phyloP scores from a whole-genome alignment of 2,329 filamentous ascomycete genomes.

The Rachicladosporium sp. region DNA sequence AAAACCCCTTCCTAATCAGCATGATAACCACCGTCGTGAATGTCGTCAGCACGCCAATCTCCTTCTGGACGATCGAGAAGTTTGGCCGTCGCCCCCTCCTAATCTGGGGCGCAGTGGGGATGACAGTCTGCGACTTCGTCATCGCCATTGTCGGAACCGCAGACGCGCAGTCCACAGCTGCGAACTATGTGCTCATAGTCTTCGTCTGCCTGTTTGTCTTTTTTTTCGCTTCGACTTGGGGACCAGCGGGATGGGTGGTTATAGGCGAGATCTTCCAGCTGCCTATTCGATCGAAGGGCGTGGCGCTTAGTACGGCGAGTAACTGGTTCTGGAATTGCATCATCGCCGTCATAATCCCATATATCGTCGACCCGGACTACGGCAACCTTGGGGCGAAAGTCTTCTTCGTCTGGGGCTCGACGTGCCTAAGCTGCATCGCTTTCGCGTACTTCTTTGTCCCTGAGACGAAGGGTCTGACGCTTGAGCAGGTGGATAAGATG shows the following conservation, averaged over 20 bases:
- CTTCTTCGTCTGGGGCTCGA: constrained; percentile 35
- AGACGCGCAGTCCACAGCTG: constrained; percentile 33
- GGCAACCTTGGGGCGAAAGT: constrained; percentile 40
- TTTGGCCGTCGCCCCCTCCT: constrained; percentile 72
- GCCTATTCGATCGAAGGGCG: constrained; percentile 40
- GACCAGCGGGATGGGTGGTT: constrained; percentile 49
- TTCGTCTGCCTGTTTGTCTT: constrained; percentile 90
- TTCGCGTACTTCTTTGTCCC: constrained; percentile 28
- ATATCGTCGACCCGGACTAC: constrained; percentile 50
- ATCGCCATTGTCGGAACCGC: constrained; percentile 54
- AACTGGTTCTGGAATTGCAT: constrained; percentile 84
- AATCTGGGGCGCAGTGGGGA: constrained; percentile 64
- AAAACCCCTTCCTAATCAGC: constrained; percentile 69
- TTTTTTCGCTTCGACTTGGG: constrained; percentile 61
- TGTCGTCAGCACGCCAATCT: constrained; percentile 70
- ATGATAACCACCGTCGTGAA: constrained; percentile 85
- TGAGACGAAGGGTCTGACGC: constrained; percentile 28
- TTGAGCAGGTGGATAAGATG: constrained; percentile 25
- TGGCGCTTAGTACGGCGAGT: constrained; percentile 73
- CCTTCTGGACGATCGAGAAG: constrained; percentile 76
- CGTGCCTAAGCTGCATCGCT: constrained; percentile 20
- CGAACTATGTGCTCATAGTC: constrained; percentile 49
- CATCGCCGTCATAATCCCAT: constrained; percentile 54
- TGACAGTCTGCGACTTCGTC: constrained; percentile 78
- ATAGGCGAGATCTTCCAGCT: constrained; percentile 87